Base-by-base conservation (phyloP, 2,329 filamentous ascomycete species). In the Coleophoma eucalyptorum region DNA sequence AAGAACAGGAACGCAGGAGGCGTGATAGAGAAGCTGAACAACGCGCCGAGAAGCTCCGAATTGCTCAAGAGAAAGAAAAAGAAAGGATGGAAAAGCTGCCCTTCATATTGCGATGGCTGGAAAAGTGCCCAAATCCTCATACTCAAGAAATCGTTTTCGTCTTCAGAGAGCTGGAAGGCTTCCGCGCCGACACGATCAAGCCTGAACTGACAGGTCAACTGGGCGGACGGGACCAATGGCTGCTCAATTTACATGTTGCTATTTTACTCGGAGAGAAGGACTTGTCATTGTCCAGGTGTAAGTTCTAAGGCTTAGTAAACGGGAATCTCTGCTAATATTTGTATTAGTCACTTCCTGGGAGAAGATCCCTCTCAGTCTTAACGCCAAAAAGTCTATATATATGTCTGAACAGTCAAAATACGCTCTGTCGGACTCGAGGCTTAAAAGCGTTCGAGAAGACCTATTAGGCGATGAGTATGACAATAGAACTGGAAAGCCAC, bases 191-290 rank as follows among this genome's bases (percentile, higher is more conserved):
- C 63, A 85, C 81, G 4, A 83, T 86, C 50, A 73, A 74, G 13
- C 73, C 75, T 3, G 72, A 74, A 31, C 69, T 75, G 13, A 79
- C 76, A 5, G 76, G 77, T 7, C 78, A 76, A 11, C 58, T 74
- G 2, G 76, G 76, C 43, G 82, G 81, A n/a, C 75, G 81, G 46
- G 83, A 86, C 58, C 81, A 83, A 57, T 87, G 83, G 83, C 67
- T 86, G 50, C 73, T 86, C 46, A 87, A 86, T 59, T 81, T 78
- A 3, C 79, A 86, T 50, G 81, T 79, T 46, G 83, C 83, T 8
- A 68, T 86, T 13, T 73, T 87, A 8, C 69, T 87, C 2, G 83
- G 83, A 13, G 81, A 86, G 60, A 85, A 84, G 60, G 83, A 87
- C 57, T 67, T 84, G 18, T 69, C 72, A 13, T 72, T 87, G 3